Evolutionary conservation across 306 rosid species (phyloP).

Genomic region (Lagenaria siceraria): DNA sequence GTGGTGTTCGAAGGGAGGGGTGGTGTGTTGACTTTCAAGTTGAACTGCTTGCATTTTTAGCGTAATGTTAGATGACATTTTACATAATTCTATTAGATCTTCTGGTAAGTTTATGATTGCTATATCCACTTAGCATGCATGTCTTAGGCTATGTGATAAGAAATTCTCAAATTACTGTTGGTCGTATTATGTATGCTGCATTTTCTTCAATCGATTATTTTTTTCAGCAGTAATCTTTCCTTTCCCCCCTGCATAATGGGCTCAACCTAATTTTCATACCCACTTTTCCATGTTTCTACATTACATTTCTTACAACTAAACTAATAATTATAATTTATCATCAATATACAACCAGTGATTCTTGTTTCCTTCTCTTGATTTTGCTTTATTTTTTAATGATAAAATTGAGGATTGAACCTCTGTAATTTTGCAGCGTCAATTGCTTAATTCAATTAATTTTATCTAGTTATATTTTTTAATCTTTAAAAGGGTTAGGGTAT

Average conservation of each 20-base stretch:
- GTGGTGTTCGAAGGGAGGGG: not conserved
- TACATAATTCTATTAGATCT: not conserved
- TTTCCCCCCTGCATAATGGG: not conserved
- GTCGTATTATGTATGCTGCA: not conserved
- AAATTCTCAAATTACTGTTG: not conserved
- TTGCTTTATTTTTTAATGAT: not conserved
- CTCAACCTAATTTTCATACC: not conserved
- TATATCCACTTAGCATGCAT: not conserved
- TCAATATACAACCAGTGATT: not conserved
- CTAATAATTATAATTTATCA: not conserved
- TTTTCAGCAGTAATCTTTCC: not conserved
- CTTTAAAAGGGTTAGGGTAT: not conserved
- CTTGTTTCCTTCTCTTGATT: not conserved
- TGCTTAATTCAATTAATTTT: not conserved
- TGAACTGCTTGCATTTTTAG: not conserved
- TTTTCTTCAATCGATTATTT: not conserved
- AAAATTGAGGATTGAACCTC: not conserved
- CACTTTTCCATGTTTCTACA: not conserved
- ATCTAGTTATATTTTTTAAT: not conserved
- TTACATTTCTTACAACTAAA: not conserved
- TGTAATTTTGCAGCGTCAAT: not conserved
- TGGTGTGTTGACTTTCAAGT: not conserved
- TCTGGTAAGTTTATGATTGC: not conserved
- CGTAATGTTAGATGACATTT: not conserved
- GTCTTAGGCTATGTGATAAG: not conserved